Conservation (phyloP, 345 rosid genomes). For the Rhodomyrtus tomentosa region DNA sequence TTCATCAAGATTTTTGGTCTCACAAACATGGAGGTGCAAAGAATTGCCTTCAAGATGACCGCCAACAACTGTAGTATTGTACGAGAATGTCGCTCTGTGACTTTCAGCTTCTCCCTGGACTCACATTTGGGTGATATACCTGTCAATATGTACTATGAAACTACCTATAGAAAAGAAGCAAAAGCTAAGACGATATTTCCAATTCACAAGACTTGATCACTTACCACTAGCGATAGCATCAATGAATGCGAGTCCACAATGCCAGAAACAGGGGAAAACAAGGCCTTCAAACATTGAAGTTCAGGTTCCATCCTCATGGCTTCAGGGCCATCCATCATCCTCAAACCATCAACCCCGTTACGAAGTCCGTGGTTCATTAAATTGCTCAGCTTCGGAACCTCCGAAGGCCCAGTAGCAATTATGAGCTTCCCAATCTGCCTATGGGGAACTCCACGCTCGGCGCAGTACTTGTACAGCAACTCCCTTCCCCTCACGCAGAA, state of each 20-base stretch:
- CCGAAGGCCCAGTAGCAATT: conserved; percentile 52
- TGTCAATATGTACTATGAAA: conserved; percentile 29
- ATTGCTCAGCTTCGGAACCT: conserved; percentile 47
- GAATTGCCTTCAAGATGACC: conserved; percentile 47
- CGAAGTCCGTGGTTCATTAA: conserved; percentile 43
- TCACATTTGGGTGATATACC: conserved; percentile 16
- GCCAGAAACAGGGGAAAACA: conserved; percentile 68
- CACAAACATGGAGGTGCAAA: conserved; percentile 42
- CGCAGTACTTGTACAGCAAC: conserved; percentile 58
- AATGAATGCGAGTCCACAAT: conserved; percentile 74
- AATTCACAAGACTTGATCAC: background rate
- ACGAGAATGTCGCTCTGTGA: conserved; percentile 51
- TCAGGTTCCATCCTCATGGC: conserved; percentile 75
- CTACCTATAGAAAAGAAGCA: background rate
- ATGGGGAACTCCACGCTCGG: conserved; percentile 39
- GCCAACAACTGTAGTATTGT: conserved; percentile 59
- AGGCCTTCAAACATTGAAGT: conserved; percentile 68
- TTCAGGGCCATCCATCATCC: conserved; percentile 64
- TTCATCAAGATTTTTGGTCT: conserved; percentile 26
- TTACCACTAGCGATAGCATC: conserved; percentile 78
- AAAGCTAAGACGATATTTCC: background rate
- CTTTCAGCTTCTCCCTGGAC: conserved; percentile 86
- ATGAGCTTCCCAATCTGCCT: conserved; percentile 71
- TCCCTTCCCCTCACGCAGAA: conserved; percentile 73
- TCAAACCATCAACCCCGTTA: conserved; percentile 55